These are phyloP conservation scores for Sclerotinia nivalis DNA, from an alignment of 2,329 filamentous ascomycete species.

Conservation along the genomic window DNA sequence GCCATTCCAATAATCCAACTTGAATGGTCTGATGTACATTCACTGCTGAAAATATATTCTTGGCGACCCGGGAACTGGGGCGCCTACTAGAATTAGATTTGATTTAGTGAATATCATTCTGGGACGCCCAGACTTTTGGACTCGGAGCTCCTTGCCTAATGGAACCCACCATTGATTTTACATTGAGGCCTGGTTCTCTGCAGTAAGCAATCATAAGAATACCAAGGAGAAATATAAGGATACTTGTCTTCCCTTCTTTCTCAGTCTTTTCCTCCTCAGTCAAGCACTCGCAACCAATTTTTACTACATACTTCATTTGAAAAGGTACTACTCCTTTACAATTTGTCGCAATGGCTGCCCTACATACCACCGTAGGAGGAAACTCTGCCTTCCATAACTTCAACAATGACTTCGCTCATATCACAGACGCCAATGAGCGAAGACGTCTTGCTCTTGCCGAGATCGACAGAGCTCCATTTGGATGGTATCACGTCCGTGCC, in stretches of 20 bases:
- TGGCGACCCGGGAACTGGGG: neutral
- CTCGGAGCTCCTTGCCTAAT: slow-evolving; percentile 21
- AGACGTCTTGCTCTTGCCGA: slow-evolving; percentile 77
- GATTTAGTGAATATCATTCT: slow-evolving; percentile 1
- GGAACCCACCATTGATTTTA: neutral
- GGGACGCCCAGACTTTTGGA: slow-evolving; percentile 21
- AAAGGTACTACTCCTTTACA: neutral
- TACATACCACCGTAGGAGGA: slow-evolving; percentile 70
- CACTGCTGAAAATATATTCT: neutral
- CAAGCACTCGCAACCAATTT: slow-evolving; percentile 27
- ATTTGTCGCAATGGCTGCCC: slow-evolving; percentile 50
- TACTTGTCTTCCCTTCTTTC: slow-evolving; percentile 4
- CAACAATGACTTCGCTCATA: slow-evolving; percentile 68
- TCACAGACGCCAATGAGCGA: slow-evolving; percentile 74
- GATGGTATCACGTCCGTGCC: slow-evolving; percentile 77
- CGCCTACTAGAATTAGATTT: neutral
- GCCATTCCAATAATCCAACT: neutral
- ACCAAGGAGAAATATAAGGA: slow-evolving; percentile 15
- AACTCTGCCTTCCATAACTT: slow-evolving; percentile 76
- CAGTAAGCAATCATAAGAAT: neutral
- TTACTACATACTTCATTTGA: neutral
- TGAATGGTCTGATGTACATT: neutral
- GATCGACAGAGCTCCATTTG: slow-evolving; percentile 78
- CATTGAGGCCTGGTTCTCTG: neutral
- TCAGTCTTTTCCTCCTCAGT: neutral